These are phyloP conservation scores for Orychophragmus violaceus DNA, from an alignment of 345 rosid genomes.

Conservation along the genomic window DNA sequence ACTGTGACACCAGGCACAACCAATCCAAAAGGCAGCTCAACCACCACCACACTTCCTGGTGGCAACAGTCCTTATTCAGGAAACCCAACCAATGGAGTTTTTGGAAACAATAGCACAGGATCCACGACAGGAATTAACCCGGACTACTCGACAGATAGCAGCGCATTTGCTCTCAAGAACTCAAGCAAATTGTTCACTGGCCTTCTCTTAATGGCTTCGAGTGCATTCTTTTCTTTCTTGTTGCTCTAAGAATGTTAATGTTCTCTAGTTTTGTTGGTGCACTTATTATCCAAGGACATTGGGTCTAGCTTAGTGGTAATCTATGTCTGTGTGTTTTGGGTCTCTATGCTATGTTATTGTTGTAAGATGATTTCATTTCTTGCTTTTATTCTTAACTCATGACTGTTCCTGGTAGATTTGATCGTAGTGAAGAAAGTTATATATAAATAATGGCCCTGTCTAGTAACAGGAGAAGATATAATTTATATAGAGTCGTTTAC, in stretches of 20 bases:
- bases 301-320: conserved; percentile 25
- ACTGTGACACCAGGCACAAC: conserved; percentile 23
- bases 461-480: background rate
- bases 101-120: conserved; percentile 28
- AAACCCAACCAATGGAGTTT: conserved; percentile 26
- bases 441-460: background rate
- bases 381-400: conserved; percentile 9
- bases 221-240: conserved; percentile 18
- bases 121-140: conserved; percentile 21
- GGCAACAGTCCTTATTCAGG: conserved; percentile 28
- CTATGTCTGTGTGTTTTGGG: conserved; percentile 3
- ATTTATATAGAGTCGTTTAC: background rate
- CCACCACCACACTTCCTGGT: conserved; percentile 30
- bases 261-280: conserved; percentile 12
- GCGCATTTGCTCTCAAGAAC: conserved; percentile 19
- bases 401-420: conserved; percentile 1
- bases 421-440: background rate
- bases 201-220: conserved; percentile 15
- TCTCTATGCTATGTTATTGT: conserved; percentile 9
- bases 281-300: conserved; percentile 17
- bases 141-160: conserved; percentile 25
- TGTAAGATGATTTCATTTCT: conserved; percentile 13
- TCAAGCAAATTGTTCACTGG: conserved; percentile 9
- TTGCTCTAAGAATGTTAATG: conserved; percentile 16
- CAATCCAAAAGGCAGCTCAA: conserved; percentile 29